These are phyloP conservation scores for Claviceps sp. DNA, from an alignment of 2,329 filamentous ascomycete genomes.

Conservation along the genomic window DNA sequence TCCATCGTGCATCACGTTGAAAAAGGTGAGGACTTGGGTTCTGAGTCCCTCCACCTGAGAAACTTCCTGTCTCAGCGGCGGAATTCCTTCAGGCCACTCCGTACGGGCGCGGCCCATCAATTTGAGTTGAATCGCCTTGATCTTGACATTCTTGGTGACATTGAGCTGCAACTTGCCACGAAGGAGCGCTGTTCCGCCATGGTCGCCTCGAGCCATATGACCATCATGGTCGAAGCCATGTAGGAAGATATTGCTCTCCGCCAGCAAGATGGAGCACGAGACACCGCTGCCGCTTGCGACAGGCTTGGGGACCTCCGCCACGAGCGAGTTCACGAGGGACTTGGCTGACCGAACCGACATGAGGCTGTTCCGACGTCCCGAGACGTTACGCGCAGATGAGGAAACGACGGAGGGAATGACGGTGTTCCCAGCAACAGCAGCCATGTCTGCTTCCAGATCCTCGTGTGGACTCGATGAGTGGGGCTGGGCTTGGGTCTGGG, in stretches of 20 bases:
- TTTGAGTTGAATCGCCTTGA: constrained; percentile 80
- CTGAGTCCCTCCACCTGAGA: constrained; percentile 76
- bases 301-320: constrained; percentile 53
- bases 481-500: background rate
- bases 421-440: constrained; percentile 11
- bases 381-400: constrained; percentile 13
- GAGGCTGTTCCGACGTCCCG: constrained; percentile 32
- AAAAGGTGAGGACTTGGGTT: constrained; percentile 83
- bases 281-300: constrained; percentile 68
- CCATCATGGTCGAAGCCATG: constrained; percentile 66
- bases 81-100: constrained; percentile 94
- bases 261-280: constrained; percentile 58
- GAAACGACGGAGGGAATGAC: constrained; percentile 3
- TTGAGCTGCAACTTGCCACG: constrained; percentile 72
- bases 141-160: constrained; percentile 79
- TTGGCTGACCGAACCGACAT: constrained; percentile 39
- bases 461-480: constrained; percentile 1
- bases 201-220: constrained; percentile 33
- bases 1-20: constrained; percentile 58
- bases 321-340: constrained; percentile 33
- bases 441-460: constrained; percentile 8
- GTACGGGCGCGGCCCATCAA: constrained; percentile 77
- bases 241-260: constrained; percentile 69
- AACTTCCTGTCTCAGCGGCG: constrained; percentile 70
- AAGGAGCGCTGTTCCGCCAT: constrained; percentile 68